Base-by-base conservation (phyloP, 768 basidiomycete genomes). In the Naganishia antarctica region DNA sequence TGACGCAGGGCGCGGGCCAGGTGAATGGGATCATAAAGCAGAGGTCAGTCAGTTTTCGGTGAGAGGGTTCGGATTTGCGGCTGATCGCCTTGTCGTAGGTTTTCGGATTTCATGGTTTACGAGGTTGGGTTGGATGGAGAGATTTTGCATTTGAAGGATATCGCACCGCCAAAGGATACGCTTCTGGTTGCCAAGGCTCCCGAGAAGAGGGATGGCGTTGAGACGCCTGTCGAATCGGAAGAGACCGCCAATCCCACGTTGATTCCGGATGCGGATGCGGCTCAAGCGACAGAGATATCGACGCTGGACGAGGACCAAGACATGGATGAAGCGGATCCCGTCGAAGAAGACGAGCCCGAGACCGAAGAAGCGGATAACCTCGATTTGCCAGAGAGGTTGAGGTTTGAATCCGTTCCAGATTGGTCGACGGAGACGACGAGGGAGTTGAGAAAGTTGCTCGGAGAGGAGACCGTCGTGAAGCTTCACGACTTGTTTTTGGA, bases 1-100 rank as follows among this genome's bases (percentile, higher is more conserved):
- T 92, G 68, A 83, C 84, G 21, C 81, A 81, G 12, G 84, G 84
- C 65, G 83, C 88, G 25, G 82, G 86, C 3, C 84, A 84, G 72
- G 85, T 98, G 68, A 83, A 86, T 58, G 94, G 90, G 4, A 94
- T 98, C 72, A 97, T 98, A 77, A 98, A 98, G 79, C 94, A 98
- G 80, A 83, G 94, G 53, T 57, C 34, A 51, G 50, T 51, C 32
- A n/a, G n/a, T n/a, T n/a, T n/a, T n/a, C n/a, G n/a, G n/a, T n/a
- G n/a, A n/a, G n/a, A n/a, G n/a, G n/a, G n/a, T n/a, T n/a, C n/a
- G n/a, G n/a, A n/a, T n/a, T n/a, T n/a, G n/a, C n/a, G n/a, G n/a
- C n/a, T n/a, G n/a, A 93, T 29, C 48, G 8, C 1, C 31, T 29
- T 37, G 34, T 37, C 8, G 13, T 34, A 57, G 53, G 71, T 98